Base-by-base conservation (phyloP, 2,329 filamentous ascomycete species). In the Neonectria punicea region DNA sequence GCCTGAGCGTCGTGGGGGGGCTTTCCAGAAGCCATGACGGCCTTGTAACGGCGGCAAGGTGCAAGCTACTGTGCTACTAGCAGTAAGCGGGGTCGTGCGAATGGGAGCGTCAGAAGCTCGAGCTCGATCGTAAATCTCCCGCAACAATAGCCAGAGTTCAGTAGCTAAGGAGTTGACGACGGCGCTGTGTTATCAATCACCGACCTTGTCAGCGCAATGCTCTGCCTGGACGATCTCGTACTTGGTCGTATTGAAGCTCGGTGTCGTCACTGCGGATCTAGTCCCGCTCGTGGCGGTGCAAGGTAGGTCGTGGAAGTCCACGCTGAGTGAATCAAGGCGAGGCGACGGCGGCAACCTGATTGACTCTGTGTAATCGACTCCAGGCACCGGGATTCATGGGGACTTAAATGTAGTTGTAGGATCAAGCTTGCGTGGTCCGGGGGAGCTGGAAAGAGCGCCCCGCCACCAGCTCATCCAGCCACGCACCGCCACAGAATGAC, bases 241-340 rank as follows among this genome's bases (percentile, higher is more conserved):
- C 51, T 16, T 20, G 44, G 34, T 60, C 56, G 61, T 55, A 64
- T 60, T 32, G 28, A 51, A 34, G 28, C 49, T 51, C 68, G 55
- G 71, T 74, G 72, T 74, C 72, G 72, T 74, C 70, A 74, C 72
- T 71, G 65, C 58, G 66, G 58, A 53, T 58, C 39, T 53, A 43
- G 67, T 71, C 65, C 70, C 64, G 56, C 66, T 63, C 59, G 66
- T 69, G 68, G 68, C 62, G 62, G 65, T 70, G 67, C 70, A 70
- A 47, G 34, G 32, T 44, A 44, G 61, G 61, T 68, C 44, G 58
- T 25, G 61, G 25, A 43, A 30, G 30, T 56, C 32, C 43, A 16
- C 20, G 30, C 34, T 13, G 28, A n/a, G 10, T 14, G 28, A 36
- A 50, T 8, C 22, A 51, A 50, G 25, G 22, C 41, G 22, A 58